These are phyloP conservation scores for Babesia caballi DNA, from an alignment of 169 alveolate genomes.

Conservation along the genomic window DNA sequence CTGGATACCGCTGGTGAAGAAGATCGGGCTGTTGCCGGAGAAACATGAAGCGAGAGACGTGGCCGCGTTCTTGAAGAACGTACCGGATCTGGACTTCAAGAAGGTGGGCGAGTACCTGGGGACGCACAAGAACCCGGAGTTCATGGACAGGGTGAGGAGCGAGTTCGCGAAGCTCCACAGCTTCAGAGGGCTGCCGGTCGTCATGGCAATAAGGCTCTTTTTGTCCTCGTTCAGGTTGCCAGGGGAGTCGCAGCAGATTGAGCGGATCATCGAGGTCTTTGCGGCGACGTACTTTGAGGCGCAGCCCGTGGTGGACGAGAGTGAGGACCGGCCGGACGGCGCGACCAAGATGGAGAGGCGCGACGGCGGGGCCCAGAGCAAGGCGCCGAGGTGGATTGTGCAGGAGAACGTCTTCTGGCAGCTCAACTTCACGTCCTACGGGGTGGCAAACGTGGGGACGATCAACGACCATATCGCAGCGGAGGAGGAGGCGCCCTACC, in stretches of 20 bases:
- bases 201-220: constrained; percentile 80
- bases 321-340: constrained; percentile 3
- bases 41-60: constrained; percentile 59
- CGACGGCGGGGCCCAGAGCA: constrained; percentile 12
- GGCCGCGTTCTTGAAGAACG: constrained; percentile 66
- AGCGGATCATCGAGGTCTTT: constrained; percentile 85
- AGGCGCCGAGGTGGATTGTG: constrained; percentile 63
- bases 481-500: constrained; percentile 16
- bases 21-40: constrained; percentile 62
- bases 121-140: constrained; percentile 65
- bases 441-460: constrained; percentile 28
- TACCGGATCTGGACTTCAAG: constrained; percentile 71
- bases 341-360: not conserved
- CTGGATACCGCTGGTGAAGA: constrained; percentile 50
- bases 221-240: constrained; percentile 85
- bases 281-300: constrained; percentile 77
- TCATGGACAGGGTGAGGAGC: constrained; percentile 70
- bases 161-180: constrained; percentile 76
- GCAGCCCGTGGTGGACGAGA: constrained; percentile 52
- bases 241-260: constrained; percentile 90
- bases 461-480: constrained; percentile 31
- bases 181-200: constrained; percentile 80
- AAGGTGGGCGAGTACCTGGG: constrained; percentile 78
- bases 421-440: constrained; percentile 12
- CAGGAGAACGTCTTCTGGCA: constrained; percentile 59